Conservation (phyloP, 768 basidiomycete species). For the Mycena albidolilacea region DNA sequence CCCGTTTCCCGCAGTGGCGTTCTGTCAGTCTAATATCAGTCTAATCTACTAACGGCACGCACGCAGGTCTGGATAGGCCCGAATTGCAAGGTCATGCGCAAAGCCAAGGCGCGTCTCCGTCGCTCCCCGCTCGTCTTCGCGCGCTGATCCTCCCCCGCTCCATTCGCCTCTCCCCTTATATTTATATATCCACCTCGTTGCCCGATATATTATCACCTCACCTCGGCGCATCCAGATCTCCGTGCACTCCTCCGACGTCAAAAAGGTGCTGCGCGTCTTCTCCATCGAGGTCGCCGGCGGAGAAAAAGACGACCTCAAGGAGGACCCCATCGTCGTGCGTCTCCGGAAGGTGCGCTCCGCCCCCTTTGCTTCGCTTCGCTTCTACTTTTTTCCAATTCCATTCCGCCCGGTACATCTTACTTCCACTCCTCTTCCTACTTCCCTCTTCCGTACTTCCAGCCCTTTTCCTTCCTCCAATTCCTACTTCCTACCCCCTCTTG, state of each 20-base stretch:
- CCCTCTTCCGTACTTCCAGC: neutral
- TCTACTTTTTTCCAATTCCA: too few relatives aligned
- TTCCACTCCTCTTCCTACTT: too few relatives aligned
- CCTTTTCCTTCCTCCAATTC: neutral
- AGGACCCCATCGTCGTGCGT: conserved; percentile 86
- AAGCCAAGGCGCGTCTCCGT: conserved; percentile 80
- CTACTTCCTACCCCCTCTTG: neutral
- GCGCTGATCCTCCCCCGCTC: conserved; percentile 48
- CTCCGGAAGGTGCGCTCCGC: conserved; percentile 80
- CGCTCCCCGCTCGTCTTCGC: conserved; percentile 38
- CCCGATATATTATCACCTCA: neutral
- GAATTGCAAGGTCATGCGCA: conserved; percentile 90
- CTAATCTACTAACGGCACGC: too few relatives aligned
- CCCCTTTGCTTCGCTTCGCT: neutral
- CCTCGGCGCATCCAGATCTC: conserved; percentile 73
- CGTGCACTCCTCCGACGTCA: conserved; percentile 92
- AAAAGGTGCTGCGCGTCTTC: conserved; percentile 80
- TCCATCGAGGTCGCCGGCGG: conserved; percentile 92
- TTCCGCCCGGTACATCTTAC: too few relatives aligned
- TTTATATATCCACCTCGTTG: neutral
- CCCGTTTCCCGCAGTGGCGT: neutral
- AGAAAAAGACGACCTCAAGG: conserved; percentile 87
- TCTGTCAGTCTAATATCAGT: too few relatives aligned
- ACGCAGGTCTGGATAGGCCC: conserved; percentile 82
- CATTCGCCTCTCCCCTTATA: conserved; percentile 5